phyloP scores from a whole-genome alignment of 441 rosid genomes.

The Populus hybrid region DNA sequence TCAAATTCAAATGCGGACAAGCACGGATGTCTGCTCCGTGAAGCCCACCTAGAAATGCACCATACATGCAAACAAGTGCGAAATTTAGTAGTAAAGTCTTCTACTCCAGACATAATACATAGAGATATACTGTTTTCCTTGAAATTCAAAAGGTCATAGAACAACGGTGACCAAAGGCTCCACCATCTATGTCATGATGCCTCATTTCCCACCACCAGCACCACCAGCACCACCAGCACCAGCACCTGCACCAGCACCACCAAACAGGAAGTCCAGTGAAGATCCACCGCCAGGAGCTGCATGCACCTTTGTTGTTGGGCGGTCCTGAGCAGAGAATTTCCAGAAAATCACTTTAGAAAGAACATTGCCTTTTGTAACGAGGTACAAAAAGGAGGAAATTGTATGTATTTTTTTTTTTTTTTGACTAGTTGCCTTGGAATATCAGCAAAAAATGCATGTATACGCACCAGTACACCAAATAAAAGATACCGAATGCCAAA shows the following conservation, averaged over 20 bases:
- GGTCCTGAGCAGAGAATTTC: slow-evolving; percentile 34
- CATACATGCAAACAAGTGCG: no score
- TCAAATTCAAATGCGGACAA: no score
- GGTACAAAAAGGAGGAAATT: neutral
- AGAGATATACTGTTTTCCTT: neutral
- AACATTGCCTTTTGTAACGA: neutral
- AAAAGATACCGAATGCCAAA: no score
- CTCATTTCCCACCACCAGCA: slow-evolving; percentile 26
- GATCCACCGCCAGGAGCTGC: slow-evolving; percentile 62
- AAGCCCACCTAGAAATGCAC: no score
- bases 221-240: slow-evolving; percentile 4
- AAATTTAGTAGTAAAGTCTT: no score
- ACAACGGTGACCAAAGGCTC: neutral
- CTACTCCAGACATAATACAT: neutral
- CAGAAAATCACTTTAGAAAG: neutral
- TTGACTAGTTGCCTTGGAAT: no score
- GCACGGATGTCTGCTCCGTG: no score
- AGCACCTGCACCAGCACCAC: slow-evolving; percentile 22
- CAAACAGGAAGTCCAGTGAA: slow-evolving; percentile 55
- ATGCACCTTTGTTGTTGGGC: slow-evolving; percentile 59
- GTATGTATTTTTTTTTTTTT: no score
- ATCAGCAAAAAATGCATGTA: no score
- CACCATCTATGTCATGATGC: neutral
- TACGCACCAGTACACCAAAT: no score
- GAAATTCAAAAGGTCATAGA: slow-evolving; percentile 6